Base-by-base conservation (phyloP, 164 flowering plant genomes). In the Vitis rupestris region DNA sequence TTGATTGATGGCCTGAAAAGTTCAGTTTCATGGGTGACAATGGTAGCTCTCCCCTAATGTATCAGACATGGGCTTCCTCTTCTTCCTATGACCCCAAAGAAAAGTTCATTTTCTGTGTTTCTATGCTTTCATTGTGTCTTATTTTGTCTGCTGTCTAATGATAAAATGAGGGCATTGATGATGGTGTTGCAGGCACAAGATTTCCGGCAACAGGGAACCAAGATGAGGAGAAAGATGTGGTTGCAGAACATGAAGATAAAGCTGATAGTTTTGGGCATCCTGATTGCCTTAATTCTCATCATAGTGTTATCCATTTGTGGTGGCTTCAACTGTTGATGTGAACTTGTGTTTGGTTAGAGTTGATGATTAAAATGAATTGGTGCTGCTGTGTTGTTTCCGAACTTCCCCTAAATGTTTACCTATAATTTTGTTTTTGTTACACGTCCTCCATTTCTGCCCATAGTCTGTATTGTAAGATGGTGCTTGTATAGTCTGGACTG, bases 211-310 rank as follows among this genome's bases (percentile, higher is more conserved):
- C 85, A 83, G 59, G 96, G 98, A 55, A 92, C 97, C 4, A 60
- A 86, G 76, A 80, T 90, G 75, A 84, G 93, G 80, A 83, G 93
- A 65, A 92, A 90, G 82, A 92, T 92, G 97, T 92, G 98, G 98
- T 69, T 89, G 63, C 87, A 88, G 79, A 90, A 92, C 75, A 92
- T 90, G 98, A 92, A 92, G 88, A 84, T 92, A 66, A 92, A 92
- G 84, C 82, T 92, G 72, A 87, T 88, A 17, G 98, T 90, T 59
- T 68, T 90, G 77, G 91, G 79, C 27, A 92, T 90, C 57, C 50
- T 90, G 55, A 67, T 92, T 51, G 93, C 90, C 19, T 64, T 92
- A 81, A 88, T 92, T 71, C 90, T 92, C 68, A 89, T 92, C 78
- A 89, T 92, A 11, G 79, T 92, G 17, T 59, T 89, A 48, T 92